Conservation (phyloP, 1,284 basidiomycete genomes). For the Filobasidium uniguttulatum region DNA sequence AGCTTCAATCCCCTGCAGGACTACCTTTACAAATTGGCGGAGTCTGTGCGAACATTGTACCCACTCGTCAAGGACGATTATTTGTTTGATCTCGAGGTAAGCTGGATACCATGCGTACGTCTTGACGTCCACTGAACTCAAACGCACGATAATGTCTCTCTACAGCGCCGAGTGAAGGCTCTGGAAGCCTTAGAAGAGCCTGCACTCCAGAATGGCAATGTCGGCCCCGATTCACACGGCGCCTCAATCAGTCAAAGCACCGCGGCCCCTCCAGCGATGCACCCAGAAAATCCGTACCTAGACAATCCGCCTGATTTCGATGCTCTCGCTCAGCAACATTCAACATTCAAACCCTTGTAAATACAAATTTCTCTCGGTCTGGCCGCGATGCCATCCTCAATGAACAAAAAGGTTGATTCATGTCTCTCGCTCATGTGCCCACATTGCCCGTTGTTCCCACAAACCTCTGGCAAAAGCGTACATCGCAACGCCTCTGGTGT, state of each 20-base stretch:
- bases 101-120: too few relatives aligned
- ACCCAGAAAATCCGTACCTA: slow-evolving; percentile 33
- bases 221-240: too few relatives aligned
- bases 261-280: too few relatives aligned
- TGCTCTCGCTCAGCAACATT: slow-evolving; percentile 47
- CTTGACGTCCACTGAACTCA: too few relatives aligned
- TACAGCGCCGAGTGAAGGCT: too few relatives aligned
- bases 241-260: not conserved
- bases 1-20: slow-evolving; percentile 18
- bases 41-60: slow-evolving; percentile 26
- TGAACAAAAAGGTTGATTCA: too few relatives aligned
- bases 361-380: too few relatives aligned
- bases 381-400: too few relatives aligned
- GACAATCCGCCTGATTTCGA: slow-evolving; percentile 50
- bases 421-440: not conserved
- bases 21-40: slow-evolving; percentile 29
- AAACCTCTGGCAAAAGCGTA: too few relatives aligned
- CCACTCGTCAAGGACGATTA: slow-evolving; percentile 30
- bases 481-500: not conserved
- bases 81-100: slow-evolving; percentile 28
- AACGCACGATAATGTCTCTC: too few relatives aligned
- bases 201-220: too few relatives aligned
- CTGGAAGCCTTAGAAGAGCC: too few relatives aligned
- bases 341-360: slow-evolving; percentile 50
- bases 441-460: slow-evolving; percentile 12